Base-by-base conservation (phyloP, 208 protist genomes). In the Wallacemonas sp. region DNA sequence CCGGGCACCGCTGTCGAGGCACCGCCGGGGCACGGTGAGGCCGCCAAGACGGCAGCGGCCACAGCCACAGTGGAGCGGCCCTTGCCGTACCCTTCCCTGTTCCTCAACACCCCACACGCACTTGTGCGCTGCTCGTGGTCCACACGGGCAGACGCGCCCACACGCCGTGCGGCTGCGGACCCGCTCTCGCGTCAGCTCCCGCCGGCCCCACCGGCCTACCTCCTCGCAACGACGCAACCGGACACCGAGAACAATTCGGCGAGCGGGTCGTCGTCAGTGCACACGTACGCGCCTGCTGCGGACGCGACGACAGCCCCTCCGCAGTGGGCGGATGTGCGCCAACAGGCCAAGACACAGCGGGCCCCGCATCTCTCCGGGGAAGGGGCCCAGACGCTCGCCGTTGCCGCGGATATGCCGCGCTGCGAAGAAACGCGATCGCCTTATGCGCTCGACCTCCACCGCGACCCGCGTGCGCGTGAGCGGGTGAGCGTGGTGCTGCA, bases 51-150 rank as follows among this genome's bases (percentile, higher is more conserved):
- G n/a, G n/a, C n/a, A n/a, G n/a, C n/a, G n/a, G n/a, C n/a, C n/a
- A n/a, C 26, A 32, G 42, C n/a, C 29, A 44, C 36, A 1, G 74
- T 23, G 1, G 79, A 76, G 62, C 49, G 68, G 10, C 22, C 54
- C 0, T 70, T 76, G 39, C 84, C 84, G 18, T 84, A 80, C 33
- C 71, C 81, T 12, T 91, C 74, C 4, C 67, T 86, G 10, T 91
- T 91, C 39, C 70, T 91, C 29, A 52, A 85, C 65, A 66, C 74
- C 1, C 78, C 78, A 1, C 38, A 26, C 3, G 18, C 57, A 5
- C 22, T 80, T 22, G 63, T 80, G 14, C 32, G 52, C 20, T 38
- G 38, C 25, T 54, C 42, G 0, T 68, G 63, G 63, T 45, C 45
- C 11, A 32, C 48, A 7, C 14, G n/a, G 4, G 25, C 22, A 3